These are phyloP conservation scores for Cryptococcus sp. DNA, from an alignment of 1,284 basidiomycete species.

Conservation along the genomic window DNA sequence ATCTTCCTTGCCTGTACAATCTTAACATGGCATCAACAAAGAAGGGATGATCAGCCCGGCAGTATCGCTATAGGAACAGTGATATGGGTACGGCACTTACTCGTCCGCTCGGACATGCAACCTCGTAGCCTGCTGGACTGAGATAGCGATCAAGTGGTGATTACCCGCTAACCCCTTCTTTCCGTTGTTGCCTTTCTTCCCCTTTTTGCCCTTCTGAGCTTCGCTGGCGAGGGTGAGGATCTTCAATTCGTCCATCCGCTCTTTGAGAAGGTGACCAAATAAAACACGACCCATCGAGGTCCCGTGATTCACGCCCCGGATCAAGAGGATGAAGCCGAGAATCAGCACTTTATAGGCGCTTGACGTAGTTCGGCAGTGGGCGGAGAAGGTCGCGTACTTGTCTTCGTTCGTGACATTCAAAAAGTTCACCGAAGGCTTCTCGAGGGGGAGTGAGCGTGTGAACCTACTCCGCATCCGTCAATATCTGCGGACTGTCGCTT, in stretches of 20 bases:
- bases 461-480: neutral
- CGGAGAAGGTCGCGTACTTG: neutral
- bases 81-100: no score
- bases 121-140: no score
- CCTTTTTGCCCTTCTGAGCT: neutral
- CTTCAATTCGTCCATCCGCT: slow-evolving; percentile 12
- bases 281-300: slow-evolving; percentile 6
- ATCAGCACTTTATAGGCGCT: slow-evolving; percentile 8
- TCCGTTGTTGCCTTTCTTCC: neutral
- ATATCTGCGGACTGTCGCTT: no score
- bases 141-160: no score
- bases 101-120: no score
- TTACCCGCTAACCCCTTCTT: no score
- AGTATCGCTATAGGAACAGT: slow-evolving; percentile 1
- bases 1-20: slow-evolving; percentile 8
- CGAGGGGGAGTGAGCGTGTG: slow-evolving; percentile 1
- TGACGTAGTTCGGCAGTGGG: slow-evolving; percentile 2
- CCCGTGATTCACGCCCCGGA: slow-evolving; percentile 8
- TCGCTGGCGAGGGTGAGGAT: neutral
- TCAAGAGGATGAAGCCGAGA: slow-evolving; percentile 10
- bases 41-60: neutral
- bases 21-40: neutral
- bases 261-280: slow-evolving; percentile 8
- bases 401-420: neutral
- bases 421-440: neutral